Base-by-base conservation (phyloP, 805 yeast species). In the Candida pini region DNA sequence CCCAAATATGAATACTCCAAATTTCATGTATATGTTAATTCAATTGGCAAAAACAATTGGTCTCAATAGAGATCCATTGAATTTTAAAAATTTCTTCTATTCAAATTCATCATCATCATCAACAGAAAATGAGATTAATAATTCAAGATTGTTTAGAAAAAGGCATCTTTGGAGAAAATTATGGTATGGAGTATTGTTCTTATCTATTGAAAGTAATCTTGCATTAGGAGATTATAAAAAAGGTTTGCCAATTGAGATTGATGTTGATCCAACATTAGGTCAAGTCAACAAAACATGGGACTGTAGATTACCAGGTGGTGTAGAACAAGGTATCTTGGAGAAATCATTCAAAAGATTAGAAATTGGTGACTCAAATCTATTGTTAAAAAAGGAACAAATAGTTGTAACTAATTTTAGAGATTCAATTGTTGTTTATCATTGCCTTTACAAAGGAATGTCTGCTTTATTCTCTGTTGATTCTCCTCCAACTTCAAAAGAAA, bases 11-110 rank as follows among this genome's bases (percentile, higher is more conserved):
- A 60, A 60, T 30, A 48, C 61, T 4, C 56, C 64, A 4, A 58
- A 51, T 29, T 62, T 58, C 33, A 51, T 58, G 48, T 44, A 54
- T 17, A 53, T 52, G 49, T 45, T 71, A 26, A 54, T 69, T 9
- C 66, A 68, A 34, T 53, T 68, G 49, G 76, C 76, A 3, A 58
- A 57, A 35, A 62, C 67, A 4, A 57, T 71, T 21, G 76, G 76
- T 1, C 46, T 72, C 32, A 66, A 71, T 41, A 47, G 77, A 18
- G 77, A 72, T 43, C 75, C 75, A 1, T 58, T 64, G 26, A 57
- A 62, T 35, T 67, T 61, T 45, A 54, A 56, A 24, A 57, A 58
- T 36, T 55, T 57, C 36, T 55, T 57, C 36, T 57, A 60, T 38
- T 34, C 49, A 9, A 41, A 46, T 12, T 40, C 49, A 4, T n/a